Evolutionary conservation across 2,329 filamentous ascomycete genomes (phyloP), one percentile per base, ranked within the genome.

Genomic region (Escovopsis sp.): DNA sequence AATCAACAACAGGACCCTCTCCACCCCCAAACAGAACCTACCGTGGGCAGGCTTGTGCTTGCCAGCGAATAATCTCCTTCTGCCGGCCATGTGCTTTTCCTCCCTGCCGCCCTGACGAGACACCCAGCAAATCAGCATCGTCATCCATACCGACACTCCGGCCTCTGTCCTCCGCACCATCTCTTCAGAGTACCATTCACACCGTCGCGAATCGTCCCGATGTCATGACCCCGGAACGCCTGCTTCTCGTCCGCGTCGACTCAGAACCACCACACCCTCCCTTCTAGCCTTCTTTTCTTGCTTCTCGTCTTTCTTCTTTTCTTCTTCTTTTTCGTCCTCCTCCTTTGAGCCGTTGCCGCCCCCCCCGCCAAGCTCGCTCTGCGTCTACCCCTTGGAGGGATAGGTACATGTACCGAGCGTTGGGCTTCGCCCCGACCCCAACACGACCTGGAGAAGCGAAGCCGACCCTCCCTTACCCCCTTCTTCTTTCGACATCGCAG

Each of bases 281-380:
- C n/a, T n/a, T n/a, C n/a, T n/a, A n/a, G n/a, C n/a, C n/a, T n/a
- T n/a, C n/a, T n/a, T n/a, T n/a, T n/a, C n/a, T n/a, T n/a, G n/a
- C n/a, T n/a, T n/a, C n/a, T n/a, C n/a, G n/a, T n/a, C n/a, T n/a
- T n/a, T n/a, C n/a, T 33, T 15, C 14, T 31, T 15, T 28, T 5
- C 12, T 12, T 17, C 28, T 31, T 17, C 17, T 11, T n/a, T 15
- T 30, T 39, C 29, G 37, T 33, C 27, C 31, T 35, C 36, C 33
- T 30, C n/a, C 25, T 15, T 10, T 31, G 12, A n/a, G 14, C 28
- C 28, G 21, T 9, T 9, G 15, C 21, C 35, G 35, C 38, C 26
- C 32, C 38, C 25, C 38, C 38, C 28, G 35, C 38, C 38, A 33
- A 34, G 32, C 34, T 28, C 17, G 13, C 17, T 25, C 28, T 39